Evolutionary conservation across 1,284 basidiomycete species (phyloP), one percentile per base, ranked within the genome.

Genomic region (Butyriboletus regius): DNA sequence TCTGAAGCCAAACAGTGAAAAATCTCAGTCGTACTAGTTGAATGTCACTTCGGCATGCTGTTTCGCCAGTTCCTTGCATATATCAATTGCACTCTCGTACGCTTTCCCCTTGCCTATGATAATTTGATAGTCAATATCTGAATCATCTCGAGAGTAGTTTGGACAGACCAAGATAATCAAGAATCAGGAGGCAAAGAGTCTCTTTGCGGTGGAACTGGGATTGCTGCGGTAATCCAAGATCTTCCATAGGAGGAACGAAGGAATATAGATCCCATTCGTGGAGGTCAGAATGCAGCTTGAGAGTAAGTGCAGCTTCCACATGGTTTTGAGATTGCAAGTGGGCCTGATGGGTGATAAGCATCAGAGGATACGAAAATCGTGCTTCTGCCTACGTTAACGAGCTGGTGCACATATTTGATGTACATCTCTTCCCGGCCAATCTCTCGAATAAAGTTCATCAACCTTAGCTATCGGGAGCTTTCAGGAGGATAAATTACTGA

Each of bases 171-270:
- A 93, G 78, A 61, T 91, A 91, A 65, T 93, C 90, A 36, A 94
- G 74, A 53, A 91, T 91, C 49, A 92, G 72, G 39, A 93, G 75
- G 56, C 86, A 89, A 1, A 95, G 70, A 0, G 89, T 90, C 69
- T 98, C 95, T 66, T 96, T 97, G 43, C 95, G 81, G 49, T 90
- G 88, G 69, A 97, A 98, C 48, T 91, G 86, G 1, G 88, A 93
- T 66, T 98, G 95, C 33, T 90, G 85, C 1, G 94, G 93, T 43
- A 98, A 72, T 15, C 84, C 83, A 28, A 97, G 78, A 53, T 90
- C 89, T 61, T 84, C 82, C 82, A 93, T 91, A 4, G 87, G 85
- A 6, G 87, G 82, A 29, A 92, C 81, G 55, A 91, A 85, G 0
- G 82, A 76, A 53, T 82, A 82, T 17, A 85, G 71, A 64, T 85